Conservation (phyloP, 78 protist species). For the Acrasis kona region DNA sequence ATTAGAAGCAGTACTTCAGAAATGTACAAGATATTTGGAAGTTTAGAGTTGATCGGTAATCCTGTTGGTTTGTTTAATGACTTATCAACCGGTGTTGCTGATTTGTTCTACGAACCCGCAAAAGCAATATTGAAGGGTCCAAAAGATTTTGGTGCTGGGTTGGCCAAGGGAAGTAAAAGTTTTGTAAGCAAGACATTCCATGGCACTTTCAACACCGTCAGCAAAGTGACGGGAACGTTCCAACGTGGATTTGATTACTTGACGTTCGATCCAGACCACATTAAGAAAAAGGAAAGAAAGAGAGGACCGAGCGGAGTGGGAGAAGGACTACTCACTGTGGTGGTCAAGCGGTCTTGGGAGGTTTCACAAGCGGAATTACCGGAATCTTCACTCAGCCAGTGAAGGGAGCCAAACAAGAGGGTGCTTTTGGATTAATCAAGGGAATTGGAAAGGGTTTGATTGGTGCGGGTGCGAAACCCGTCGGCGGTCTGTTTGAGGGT, state of each 20-base stretch:
- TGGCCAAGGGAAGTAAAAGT: conserved; percentile 30
- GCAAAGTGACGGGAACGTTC: not conserved
- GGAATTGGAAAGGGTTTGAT: conserved; percentile 35
- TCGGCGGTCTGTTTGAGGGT: conserved; percentile 14
- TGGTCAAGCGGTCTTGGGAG: not conserved
- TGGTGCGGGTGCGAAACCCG: conserved; percentile 39
- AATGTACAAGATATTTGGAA: conserved; percentile 58
- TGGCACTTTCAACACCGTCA: not conserved
- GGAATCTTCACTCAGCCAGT: conserved; percentile 34
- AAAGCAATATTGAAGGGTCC: conserved; percentile 55
- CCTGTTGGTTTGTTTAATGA: conserved; percentile 51
- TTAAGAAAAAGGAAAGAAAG: not conserved
- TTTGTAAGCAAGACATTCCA: not conserved
- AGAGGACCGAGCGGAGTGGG: not conserved
- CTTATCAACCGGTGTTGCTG: conserved; percentile 18
- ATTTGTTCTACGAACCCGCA: conserved; percentile 78
- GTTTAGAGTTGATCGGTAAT: conserved; percentile 61
- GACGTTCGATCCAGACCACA: not conserved
- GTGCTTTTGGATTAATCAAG: conserved; percentile 24
- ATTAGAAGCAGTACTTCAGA: conserved; percentile 22
- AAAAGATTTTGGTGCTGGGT: conserved; percentile 50
- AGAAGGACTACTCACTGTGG: not conserved
- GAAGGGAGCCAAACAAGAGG: conserved; percentile 12
- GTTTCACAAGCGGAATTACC: conserved; percentile 16
- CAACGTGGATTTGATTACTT: not conserved